Base-by-base conservation (phyloP, 2,329 filamentous ascomycete genomes). In the Alternaria arborescens region DNA sequence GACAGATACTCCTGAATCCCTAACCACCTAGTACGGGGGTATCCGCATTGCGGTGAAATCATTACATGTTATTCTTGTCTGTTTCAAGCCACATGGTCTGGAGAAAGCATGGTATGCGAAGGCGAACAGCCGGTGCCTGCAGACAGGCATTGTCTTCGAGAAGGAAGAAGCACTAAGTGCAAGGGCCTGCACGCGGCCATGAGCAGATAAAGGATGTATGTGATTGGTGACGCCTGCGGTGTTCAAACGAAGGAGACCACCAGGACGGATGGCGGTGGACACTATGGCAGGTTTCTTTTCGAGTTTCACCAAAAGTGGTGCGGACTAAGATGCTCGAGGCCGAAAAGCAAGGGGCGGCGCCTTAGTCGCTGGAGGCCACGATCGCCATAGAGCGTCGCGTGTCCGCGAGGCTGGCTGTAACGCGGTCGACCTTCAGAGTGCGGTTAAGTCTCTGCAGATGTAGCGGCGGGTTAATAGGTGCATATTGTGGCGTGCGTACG, bases 111-210 rank as follows among this genome's bases (percentile, higher is more conserved):
- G 38, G 54, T 14, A 48, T 50, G 53, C 61, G 46, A 61, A 48
- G 44, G 47, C 41, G 54, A 59, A 61, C 61, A 64, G 43, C 56
- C 51, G 58, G 62, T 53, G 51, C 53, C 44, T 63, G 58, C 62
- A 68, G 65, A 43, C 67, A 65, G 64, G 65, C 58, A 69, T 65
- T 24, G 61, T 58, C 42, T 54, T 55, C 58, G 38, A 58, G 57
- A 52, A 61, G 38, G 22, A n/a, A 47, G 44, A 58, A 52, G 34
- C 63, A 58, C 61, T 56, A 58, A 28, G 32, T 36, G 48, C 46
- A 64, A 58, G 40, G 46, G 32, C 52, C 56, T 40, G 48, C 28
- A 20, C 44, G 48, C 38, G 55, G 40, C 40, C 55, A 38, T 41
- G n/a, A 34, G 24, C 36, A 26, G 52, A 34, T 44, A 24, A 36